Percentiles rank a stretch among this genome's conserved stretches.
Evolutionary conservation across 179 eudicot species (phyloP).

Genomic region (Silene coronaria): DNA sequence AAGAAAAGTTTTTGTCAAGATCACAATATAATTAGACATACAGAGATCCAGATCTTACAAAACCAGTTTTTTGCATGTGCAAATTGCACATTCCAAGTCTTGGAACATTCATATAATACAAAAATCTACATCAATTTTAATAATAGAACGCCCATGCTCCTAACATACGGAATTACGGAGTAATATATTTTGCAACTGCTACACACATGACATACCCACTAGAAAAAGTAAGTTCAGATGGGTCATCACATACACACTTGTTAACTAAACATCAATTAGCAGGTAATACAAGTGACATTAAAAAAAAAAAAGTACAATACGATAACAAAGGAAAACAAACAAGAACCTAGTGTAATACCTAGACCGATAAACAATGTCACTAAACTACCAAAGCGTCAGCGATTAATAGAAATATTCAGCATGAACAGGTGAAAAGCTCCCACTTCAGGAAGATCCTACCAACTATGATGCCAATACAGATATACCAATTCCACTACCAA

Average conservation of each 20-base stretch:
- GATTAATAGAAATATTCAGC: not conserved
- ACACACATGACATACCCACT: constrained; percentile 4
- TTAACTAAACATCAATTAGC: not conserved
- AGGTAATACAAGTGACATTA: not conserved
- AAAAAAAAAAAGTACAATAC: not conserved
- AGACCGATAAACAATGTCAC: not conserved
- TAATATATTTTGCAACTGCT: not conserved
- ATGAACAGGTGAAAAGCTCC: not conserved
- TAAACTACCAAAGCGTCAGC: not conserved
- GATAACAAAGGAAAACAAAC: constrained; percentile 4
- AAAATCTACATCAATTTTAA: not conserved
- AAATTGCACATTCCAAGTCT: constrained; percentile 15
- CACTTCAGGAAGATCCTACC: constrained; percentile 3
- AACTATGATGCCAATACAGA: constrained; percentile 14
- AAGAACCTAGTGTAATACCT: constrained; percentile 7
- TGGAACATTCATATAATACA: not conserved
- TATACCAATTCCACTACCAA: constrained; percentile 7
- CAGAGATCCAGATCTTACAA: constrained; percentile 26
- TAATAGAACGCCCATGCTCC: constrained; percentile 15
- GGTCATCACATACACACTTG: constrained; percentile 3
- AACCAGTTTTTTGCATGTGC: constrained; percentile 24
- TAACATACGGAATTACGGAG: too few relatives aligned
- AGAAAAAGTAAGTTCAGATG: not conserved
- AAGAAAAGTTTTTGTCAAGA: constrained; percentile 3
- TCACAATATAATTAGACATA: constrained; percentile 13